phyloP scores from a whole-genome alignment of 2,329 filamentous ascomycete genomes.

The Cladosporium sp. region DNA sequence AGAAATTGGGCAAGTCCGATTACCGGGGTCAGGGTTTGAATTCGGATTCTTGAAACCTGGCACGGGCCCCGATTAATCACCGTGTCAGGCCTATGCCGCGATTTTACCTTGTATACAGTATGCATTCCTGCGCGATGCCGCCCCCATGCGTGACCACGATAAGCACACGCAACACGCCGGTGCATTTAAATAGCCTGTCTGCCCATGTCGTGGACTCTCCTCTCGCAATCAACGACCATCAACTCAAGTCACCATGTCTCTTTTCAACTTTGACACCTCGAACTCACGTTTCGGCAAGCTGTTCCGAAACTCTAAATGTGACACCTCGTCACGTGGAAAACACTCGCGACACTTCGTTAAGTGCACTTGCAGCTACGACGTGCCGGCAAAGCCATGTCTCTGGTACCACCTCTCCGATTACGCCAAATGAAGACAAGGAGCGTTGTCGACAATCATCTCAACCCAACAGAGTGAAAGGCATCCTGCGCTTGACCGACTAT shows the following conservation, averaged over 20 bases:
- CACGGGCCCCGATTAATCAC: constrained; percentile 9
- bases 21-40: constrained; percentile 13
- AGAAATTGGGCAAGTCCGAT: constrained; percentile 14
- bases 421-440: background rate
- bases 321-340: constrained; percentile 6
- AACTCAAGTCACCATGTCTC: constrained; percentile 1
- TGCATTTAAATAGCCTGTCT: background rate
- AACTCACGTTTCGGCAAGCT: constrained; percentile 9
- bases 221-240: background rate
- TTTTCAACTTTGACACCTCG: constrained; percentile 7
- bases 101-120: constrained; percentile 19
- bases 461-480: background rate
- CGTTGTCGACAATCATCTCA: background rate
- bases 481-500: background rate
- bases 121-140: constrained; percentile 12
- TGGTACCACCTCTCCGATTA: constrained; percentile 25
- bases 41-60: constrained; percentile 8
- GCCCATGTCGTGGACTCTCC: background rate
- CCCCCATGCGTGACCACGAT: constrained; percentile 7
- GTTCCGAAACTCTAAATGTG: constrained; percentile 16
- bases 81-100: constrained; percentile 2
- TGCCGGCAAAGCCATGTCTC: constrained; percentile 25
- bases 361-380: constrained; percentile 23
- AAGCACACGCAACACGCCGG: background rate
- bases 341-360: constrained; percentile 21